Conservation (phyloP, 306 rosid species). For the Nissolia schottii region DNA sequence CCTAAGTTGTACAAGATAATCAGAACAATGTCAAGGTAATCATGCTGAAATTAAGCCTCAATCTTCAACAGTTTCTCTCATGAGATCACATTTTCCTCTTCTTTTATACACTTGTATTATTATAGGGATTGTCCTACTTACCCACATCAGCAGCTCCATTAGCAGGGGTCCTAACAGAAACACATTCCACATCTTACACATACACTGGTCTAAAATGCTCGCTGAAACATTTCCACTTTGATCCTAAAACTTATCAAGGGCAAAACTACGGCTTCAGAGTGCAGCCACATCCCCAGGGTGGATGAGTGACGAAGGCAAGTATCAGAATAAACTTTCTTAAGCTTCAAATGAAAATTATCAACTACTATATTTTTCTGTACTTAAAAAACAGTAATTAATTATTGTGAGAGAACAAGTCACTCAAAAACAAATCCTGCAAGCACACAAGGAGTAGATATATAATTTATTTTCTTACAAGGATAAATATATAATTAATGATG, state of each 20-base stretch:
- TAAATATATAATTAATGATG: too few relatives aligned
- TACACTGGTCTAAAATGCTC: constrained; percentile 1
- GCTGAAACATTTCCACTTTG: background rate
- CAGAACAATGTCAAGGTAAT: too few relatives aligned
- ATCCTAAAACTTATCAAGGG: background rate
- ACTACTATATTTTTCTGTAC: background rate
- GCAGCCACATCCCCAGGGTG: background rate
- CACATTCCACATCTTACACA: background rate
- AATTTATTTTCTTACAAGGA: background rate
- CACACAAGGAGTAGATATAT: background rate
- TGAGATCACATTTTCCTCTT: too few relatives aligned
- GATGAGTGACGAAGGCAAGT: constrained; percentile 2
- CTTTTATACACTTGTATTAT: too few relatives aligned
- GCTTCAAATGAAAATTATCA: background rate
- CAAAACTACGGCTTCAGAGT: background rate
- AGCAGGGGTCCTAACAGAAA: too few relatives aligned
- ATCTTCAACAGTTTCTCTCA: too few relatives aligned
- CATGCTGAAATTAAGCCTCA: too few relatives aligned
- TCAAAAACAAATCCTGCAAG: background rate
- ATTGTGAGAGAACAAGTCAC: background rate
- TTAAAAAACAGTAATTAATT: background rate
- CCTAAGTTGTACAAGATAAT: too few relatives aligned
- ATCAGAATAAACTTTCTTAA: background rate
- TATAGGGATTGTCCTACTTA: too few relatives aligned
- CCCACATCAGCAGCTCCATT: too few relatives aligned